A percentile compares a stretch with the other conserved stretches of the same genome.
These are phyloP conservation scores for Magnolia kwangsiensis DNA, from an alignment of 164 flowering plant species.

Conservation along the genomic window DNA sequence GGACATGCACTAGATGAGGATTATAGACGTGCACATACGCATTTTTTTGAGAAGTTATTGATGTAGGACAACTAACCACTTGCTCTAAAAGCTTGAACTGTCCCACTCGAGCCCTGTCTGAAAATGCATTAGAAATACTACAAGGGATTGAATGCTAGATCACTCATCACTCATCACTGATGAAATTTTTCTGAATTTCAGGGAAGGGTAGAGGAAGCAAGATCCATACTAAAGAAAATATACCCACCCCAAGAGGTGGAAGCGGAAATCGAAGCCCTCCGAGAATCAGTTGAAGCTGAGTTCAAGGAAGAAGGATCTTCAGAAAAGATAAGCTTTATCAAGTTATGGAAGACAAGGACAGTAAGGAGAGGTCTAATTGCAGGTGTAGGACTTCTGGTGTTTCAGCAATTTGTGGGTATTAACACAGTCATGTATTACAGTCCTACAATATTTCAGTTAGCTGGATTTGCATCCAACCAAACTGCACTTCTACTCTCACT, in stretches of 20 bases:
- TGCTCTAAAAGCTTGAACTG: too few species aligned
- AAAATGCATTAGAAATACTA: too few species aligned
- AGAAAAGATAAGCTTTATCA: slow-evolving; percentile 33
- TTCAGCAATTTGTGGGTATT: slow-evolving; percentile 75
- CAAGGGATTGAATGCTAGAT: too few species aligned
- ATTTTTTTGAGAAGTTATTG: too few species aligned
- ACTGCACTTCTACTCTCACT: slow-evolving; percentile 65
- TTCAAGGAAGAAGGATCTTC: slow-evolving; percentile 28
- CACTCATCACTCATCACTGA: too few species aligned
- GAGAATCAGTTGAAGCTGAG: slow-evolving; percentile 48
- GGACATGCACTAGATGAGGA: too few species aligned
- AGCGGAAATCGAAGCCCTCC: slow-evolving; percentile 42
- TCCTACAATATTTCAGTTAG: slow-evolving; percentile 65
- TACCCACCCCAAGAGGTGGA: slow-evolving; percentile 33
- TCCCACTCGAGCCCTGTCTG: too few species aligned
- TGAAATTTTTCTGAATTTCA: slow-evolving; percentile 10
- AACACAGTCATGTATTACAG: slow-evolving; percentile 83
- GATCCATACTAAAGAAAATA: slow-evolving; percentile 30
- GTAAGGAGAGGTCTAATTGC: slow-evolving; percentile 55
- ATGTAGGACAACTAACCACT: too few species aligned
- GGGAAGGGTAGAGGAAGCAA: slow-evolving; percentile 59
- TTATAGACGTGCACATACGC: too few species aligned
- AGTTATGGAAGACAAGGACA: slow-evolving; percentile 38
- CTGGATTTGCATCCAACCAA: slow-evolving; percentile 60
- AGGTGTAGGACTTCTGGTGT: slow-evolving; percentile 60